These are phyloP conservation scores for Austroboletus novae-zelandiae DNA, from an alignment of 1,284 basidiomycete species.

Conservation along the genomic window DNA sequence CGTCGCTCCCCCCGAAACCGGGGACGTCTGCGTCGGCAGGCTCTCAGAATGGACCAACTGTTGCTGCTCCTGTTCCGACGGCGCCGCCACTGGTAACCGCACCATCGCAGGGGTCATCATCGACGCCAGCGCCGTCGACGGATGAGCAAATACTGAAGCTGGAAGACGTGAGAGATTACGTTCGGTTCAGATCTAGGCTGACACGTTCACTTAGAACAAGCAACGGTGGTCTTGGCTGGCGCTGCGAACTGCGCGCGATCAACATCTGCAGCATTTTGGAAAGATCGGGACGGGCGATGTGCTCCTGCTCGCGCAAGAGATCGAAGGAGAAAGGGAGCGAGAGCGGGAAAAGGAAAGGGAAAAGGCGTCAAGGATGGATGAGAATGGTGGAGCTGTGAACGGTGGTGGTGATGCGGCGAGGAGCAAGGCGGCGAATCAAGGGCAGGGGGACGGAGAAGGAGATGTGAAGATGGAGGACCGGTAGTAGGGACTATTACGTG, in stretches of 20 bases:
- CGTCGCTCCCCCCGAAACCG: slow-evolving; percentile 58
- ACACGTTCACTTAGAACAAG: slow-evolving; percentile 53
- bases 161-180: slow-evolving; percentile 53
- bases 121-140: slow-evolving; percentile 26
- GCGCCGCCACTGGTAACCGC: slow-evolving; percentile 18
- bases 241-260: slow-evolving; percentile 70
- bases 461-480: slow-evolving; percentile 58
- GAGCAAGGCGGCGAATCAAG: slow-evolving; percentile 14
- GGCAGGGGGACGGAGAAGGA: slow-evolving; percentile 37
- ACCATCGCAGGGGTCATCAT: slow-evolving; percentile 11
- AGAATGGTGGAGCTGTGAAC: slow-evolving; percentile 16
- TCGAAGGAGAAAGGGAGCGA: slow-evolving; percentile 57
- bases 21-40: slow-evolving; percentile 34
- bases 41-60: slow-evolving; percentile 9
- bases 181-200: slow-evolving; percentile 4
- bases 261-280: slow-evolving; percentile 68
- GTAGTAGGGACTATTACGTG: slow-evolving; percentile 4
- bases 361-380: slow-evolving; percentile 36
- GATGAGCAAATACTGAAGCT: slow-evolving; percentile 56
- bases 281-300: slow-evolving; percentile 79
- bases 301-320: slow-evolving; percentile 59
- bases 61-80: slow-evolving; percentile 3
- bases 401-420: slow-evolving; percentile 17
- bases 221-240: slow-evolving; percentile 75
- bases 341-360: slow-evolving; percentile 36